A percentile compares a stretch with the other conserved stretches of the same genome.
Evolutionary conservation across 2,329 filamentous ascomycete genomes (phyloP).

Genomic region (Fusarium burgessii): DNA sequence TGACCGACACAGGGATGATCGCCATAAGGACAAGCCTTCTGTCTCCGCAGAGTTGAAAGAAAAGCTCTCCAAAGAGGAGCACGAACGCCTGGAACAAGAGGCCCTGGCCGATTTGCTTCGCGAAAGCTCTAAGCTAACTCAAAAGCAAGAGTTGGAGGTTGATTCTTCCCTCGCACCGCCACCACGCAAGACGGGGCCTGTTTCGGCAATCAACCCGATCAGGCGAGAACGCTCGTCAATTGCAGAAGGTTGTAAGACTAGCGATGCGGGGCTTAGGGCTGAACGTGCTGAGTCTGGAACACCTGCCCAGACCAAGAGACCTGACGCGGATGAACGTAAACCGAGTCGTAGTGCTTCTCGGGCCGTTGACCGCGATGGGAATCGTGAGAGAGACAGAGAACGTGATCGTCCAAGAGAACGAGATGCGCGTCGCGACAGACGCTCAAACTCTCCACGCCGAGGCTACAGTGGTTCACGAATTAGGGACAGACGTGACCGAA

Average conservation of each 20-base stretch:
- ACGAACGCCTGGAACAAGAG: constrained; percentile 68
- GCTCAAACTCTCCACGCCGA: constrained; percentile 55
- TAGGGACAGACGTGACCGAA: constrained; percentile 52
- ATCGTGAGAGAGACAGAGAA: constrained; percentile 44
- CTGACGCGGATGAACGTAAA: constrained; percentile 48
- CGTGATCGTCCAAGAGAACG: constrained; percentile 48
- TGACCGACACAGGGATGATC: constrained; percentile 49
- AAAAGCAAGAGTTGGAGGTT: constrained; percentile 66
- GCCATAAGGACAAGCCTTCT: constrained; percentile 52
- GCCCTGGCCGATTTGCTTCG: constrained; percentile 69
- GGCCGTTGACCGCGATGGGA: constrained; percentile 41
- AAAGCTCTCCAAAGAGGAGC: constrained; percentile 68
- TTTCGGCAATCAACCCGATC: constrained; percentile 70
- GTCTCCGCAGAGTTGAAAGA: constrained; percentile 63
- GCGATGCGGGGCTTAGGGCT: constrained; percentile 48
- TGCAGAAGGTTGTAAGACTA: constrained; percentile 56
- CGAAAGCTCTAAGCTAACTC: constrained; percentile 65
- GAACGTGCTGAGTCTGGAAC: constrained; percentile 53
- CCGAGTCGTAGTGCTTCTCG: constrained; percentile 52
- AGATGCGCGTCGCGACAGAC: constrained; percentile 51
- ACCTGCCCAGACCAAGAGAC: constrained; percentile 46
- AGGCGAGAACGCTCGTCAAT: constrained; percentile 59
- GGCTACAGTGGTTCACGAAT: constrained; percentile 51
- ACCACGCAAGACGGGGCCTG: constrained; percentile 63
- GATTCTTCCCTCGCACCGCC: constrained; percentile 68